Base-by-base conservation (phyloP, 2,329 filamentous ascomycete genomes). In the Fusarium phyllophilum region DNA sequence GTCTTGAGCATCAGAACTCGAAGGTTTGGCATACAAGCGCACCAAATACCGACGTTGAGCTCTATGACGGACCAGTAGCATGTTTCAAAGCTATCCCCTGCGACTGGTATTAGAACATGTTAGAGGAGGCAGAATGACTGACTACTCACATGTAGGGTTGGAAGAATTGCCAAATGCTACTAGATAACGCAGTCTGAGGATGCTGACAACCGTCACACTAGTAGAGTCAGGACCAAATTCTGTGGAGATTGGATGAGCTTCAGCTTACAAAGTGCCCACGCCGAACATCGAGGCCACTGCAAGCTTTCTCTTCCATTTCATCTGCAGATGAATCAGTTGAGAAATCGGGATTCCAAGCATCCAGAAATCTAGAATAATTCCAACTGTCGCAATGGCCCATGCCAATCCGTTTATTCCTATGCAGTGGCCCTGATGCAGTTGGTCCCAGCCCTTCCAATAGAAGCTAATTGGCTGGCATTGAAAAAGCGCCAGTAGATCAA, bases 61-160 rank as follows among this genome's bases (percentile, higher is more conserved):
- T 67, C 64, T 18, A 67, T 67, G 0, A 60, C 62, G 9, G 64
- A 67, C 64, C 64, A 67, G n/a, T 67, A 67, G 22, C 62, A 66
- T 7, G 64, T 66, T 6, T 66, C 26, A 6, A 45, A 67, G 22
- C 56, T 66, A 31, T 67, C 52, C 64, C 62, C 62, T 66, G 10
- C 3, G 7, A 2, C 3, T 1, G 4, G 12, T 2, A 9, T 65
- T 34, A 64, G 56, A 41, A 31, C 22, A 18, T 18, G 15, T 7
- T 2, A 2, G 5, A 18, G 3, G 5, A 2, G 4, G 17, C 5
- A 20, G 15, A 12, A 4, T 31, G 3, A 20, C 18, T 2, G 12
- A 22, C 1, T 6, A 6, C 75, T 61, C 4, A 67, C 67, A 69
- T 7, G 66, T 68, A 6, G 65, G 65, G 29, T 70, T 68, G 1